phyloP scores from a whole-genome alignment of 495 filamentous ascomycete genomes.

The Annulohypoxylon maeteangense region DNA sequence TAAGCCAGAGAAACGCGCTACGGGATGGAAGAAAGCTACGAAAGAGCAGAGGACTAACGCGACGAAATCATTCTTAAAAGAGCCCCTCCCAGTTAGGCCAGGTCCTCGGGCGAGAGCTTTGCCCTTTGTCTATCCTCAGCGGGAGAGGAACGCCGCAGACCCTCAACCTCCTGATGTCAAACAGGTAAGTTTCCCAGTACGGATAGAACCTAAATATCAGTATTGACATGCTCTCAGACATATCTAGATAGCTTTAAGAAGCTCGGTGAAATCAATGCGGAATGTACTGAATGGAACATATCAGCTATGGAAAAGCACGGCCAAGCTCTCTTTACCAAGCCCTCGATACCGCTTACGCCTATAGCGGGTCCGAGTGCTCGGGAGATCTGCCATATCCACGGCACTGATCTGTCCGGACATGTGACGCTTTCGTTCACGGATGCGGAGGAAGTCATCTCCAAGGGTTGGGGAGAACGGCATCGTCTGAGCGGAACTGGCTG shows the following conservation, averaged over 20 bases:
- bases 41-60: conserved; percentile 32
- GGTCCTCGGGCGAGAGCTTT: conserved; percentile 31
- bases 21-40: conserved; percentile 32
- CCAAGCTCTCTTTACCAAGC: conserved; percentile 71
- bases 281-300: conserved; percentile 58
- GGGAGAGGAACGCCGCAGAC: conserved; percentile 32
- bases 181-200: neutral
- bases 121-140: conserved; percentile 34
- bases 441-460: conserved; percentile 76
- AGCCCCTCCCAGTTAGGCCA: conserved; percentile 25
- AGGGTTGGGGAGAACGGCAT: conserved; percentile 87
- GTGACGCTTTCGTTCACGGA: conserved; percentile 79
- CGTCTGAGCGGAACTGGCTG: conserved; percentile 69
- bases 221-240: conserved; percentile 15
- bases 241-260: conserved; percentile 57
- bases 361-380: conserved; percentile 70
- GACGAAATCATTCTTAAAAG: conserved; percentile 27
- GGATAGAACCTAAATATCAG: too few species aligned
- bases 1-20: conserved; percentile 28
- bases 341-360: conserved; percentile 45
- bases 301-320: conserved; percentile 83
- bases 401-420: conserved; percentile 76
- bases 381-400: conserved; percentile 83
- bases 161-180: conserved; percentile 28
- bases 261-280: conserved; percentile 59